Evolutionary conservation across 2,329 filamentous ascomycete genomes (phyloP), one percentile per base, ranked within the genome.

Genomic region (Verruconis gallopava): DNA sequence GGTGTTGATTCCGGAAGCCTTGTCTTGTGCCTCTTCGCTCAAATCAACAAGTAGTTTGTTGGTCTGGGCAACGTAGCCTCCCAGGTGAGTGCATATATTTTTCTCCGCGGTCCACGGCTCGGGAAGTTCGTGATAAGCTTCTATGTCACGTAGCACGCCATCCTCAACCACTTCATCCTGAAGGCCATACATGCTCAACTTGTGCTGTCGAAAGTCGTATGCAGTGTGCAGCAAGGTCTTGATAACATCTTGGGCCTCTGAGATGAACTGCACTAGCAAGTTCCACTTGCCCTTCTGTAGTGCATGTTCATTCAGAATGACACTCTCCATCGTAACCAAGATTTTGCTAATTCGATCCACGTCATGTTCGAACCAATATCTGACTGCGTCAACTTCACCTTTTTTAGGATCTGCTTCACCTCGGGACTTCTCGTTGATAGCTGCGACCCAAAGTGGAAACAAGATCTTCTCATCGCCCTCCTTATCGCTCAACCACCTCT

Each of bases 101-200:
- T n/a, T 9, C 25, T 9, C n/a, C 13, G 84, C 86, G 0, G 88
- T 95, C 91, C 91, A 98, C 35, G 88, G 82, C 46, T 84, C 78
- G 0, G 81, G 75, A 5, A 95, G 68, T 9, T 71, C 74, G 15
- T 78, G 71, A 53, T 85, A 88, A 35, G 75, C 73, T n/a, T 30
- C n/a, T 9, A 30, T n/a, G 13, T 70, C 64, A 17, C 58, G 54
- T 6, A 40, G 37, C 9, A 69, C 51, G 35, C 66, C 64, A 37
- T 67, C 61, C 6, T 53, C 48, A 21, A 91, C 59, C 40, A 73
- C 64, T 48, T 86, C 81, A 13, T 72, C 64, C 14, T 72, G 69
- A 3, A 95, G 69, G 2, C 85, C 85, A 55, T 94, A 96, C 3
- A 75, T 61, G 2, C 66, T 62, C 11, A 81, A 67, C 51, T 89